Conservation (phyloP, 164 flowering plant genomes). For the Buxus sempervirens region DNA sequence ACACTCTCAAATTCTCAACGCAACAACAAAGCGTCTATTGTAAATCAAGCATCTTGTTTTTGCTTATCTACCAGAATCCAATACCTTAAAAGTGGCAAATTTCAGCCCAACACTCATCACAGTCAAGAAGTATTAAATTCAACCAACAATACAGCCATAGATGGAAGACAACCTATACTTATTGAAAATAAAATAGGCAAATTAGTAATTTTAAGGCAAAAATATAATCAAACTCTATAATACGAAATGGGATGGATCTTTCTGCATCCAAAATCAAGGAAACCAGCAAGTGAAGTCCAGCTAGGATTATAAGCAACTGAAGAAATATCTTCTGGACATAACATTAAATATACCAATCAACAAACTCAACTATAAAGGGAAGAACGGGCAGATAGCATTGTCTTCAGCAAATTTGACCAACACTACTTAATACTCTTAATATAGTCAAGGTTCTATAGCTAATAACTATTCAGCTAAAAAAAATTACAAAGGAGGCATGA, state of each 20-base stretch:
- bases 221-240: too few relatives aligned
- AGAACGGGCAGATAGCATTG: neutral
- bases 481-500: constrained; percentile 28
- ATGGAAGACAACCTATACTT: neutral
- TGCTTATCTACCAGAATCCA: neutral
- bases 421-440: constrained; percentile 6
- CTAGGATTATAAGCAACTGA: neutral
- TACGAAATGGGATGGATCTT: neutral
- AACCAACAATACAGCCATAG: neutral
- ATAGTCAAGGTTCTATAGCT: constrained; percentile 22
- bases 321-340: neutral
- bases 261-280: neutral
- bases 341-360: neutral
- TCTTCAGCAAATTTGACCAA: constrained; percentile 15
- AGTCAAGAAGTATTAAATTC: neutral
- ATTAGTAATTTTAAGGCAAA: neutral
- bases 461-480: constrained; percentile 18
- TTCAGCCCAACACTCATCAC: neutral
- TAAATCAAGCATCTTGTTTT: neutral
- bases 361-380: constrained; percentile 6
- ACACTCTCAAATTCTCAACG: neutral
- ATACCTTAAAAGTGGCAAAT: neutral
- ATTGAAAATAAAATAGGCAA: too few relatives aligned
- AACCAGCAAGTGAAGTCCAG: neutral
- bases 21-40: neutral